Evolutionary conservation across 805 yeast species (phyloP).

Genomic region (Suhomyces emberorum): DNA sequence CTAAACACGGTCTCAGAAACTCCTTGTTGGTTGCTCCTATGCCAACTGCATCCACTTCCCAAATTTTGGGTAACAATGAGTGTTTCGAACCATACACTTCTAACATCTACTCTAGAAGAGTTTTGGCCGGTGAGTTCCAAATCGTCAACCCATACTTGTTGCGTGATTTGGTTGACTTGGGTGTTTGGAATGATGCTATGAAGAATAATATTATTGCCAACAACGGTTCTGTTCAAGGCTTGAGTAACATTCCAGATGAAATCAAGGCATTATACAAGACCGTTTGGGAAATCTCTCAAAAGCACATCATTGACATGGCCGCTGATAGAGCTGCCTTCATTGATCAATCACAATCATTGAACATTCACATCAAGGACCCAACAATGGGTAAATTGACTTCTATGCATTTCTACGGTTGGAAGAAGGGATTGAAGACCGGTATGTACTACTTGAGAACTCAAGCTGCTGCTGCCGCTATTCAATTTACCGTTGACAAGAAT

Average conservation of each 20-base stretch:
- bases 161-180: conserved; percentile 75
- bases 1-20: conserved; percentile 72
- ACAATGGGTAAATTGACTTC: conserved; percentile 39
- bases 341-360: conserved; percentile 51
- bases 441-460: conserved; percentile 64
- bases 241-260: conserved; percentile 70
- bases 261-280: conserved; percentile 82
- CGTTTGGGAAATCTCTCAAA: conserved; percentile 95
- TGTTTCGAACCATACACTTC: conserved; percentile 97
- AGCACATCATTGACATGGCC: conserved; percentile 80
- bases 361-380: conserved; percentile 36
- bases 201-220: conserved; percentile 71
- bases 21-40: conserved; percentile 89
- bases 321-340: conserved; percentile 71
- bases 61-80: conserved; percentile 88
- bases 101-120: conserved; percentile 87
- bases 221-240: conserved; percentile 82
- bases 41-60: conserved; percentile 99
- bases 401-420: conserved; percentile 44
- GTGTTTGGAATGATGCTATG: conserved; percentile 78
- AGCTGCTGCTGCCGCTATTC: conserved; percentile 96
- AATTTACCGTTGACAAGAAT: conserved; percentile 58
- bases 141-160: conserved; percentile 84
- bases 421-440: conserved; percentile 37
- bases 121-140: conserved; percentile 90